phyloP scores from a whole-genome alignment of 2,329 filamentous ascomycete genomes.

The Exophiala alcalophila region DNA sequence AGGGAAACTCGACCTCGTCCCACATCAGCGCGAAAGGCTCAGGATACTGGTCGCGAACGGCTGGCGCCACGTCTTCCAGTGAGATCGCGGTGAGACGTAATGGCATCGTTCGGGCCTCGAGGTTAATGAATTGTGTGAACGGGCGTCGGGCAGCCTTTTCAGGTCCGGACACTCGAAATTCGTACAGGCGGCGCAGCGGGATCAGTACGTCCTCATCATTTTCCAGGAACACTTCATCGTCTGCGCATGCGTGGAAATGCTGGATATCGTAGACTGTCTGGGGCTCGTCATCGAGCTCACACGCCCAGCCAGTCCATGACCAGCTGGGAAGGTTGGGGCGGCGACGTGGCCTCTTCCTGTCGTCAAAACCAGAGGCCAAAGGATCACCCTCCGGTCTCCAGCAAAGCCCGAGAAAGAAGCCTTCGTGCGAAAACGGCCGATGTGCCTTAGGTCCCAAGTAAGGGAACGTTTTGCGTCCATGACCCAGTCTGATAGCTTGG shows the following conservation, averaged over 20 bases:
- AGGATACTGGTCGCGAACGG: not conserved
- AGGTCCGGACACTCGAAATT: not conserved
- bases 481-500: conserved; percentile 3
- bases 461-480: not conserved
- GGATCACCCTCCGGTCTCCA: not conserved
- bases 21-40: conserved; percentile 2
- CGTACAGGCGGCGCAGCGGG: conserved; percentile 1
- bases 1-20: conserved; percentile 1
- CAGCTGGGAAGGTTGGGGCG: not conserved
- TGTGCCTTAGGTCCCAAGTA: not conserved
- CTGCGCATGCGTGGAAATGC: conserved; percentile 1
- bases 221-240: conserved; percentile 1
- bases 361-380: no score
- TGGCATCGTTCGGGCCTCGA: conserved; percentile 1
- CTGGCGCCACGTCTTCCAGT: not conserved
- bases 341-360: no score
- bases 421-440: not conserved
- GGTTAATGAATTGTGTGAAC: not conserved
- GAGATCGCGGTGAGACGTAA: not conserved
- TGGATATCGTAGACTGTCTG: conserved; percentile 4
- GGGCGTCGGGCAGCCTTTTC: not conserved
- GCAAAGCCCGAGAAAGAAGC: not conserved
- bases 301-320: not conserved
- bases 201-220: not conserved
- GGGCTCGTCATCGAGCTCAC: not conserved